These are phyloP conservation scores for Wickerhamiella siamensis DNA, from an alignment of 805 yeast genomes.

Conservation along the genomic window DNA sequence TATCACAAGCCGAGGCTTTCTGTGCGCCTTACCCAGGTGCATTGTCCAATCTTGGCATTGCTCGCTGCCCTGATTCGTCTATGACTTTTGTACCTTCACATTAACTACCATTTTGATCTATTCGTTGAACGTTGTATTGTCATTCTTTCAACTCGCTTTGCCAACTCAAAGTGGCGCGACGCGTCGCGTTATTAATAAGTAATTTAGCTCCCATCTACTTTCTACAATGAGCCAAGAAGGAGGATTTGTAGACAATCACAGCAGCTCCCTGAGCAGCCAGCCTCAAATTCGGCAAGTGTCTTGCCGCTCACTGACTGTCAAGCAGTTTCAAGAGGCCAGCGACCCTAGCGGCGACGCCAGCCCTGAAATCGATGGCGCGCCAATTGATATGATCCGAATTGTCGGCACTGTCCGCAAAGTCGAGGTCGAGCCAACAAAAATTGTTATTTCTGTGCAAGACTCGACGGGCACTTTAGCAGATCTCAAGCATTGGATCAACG, in stretches of 20 bases:
- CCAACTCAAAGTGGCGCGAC: background rate
- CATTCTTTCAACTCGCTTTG: no score
- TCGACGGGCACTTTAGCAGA: slow-evolving; percentile 44
- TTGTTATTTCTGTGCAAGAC: slow-evolving; percentile 42
- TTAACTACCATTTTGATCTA: no score
- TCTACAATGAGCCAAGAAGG: slow-evolving; percentile 9
- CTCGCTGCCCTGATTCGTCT: no score
- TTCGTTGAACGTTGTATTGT: no score
- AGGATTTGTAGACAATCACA: slow-evolving; percentile 10
- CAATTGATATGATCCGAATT: slow-evolving; percentile 38
- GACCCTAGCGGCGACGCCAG: slow-evolving; percentile 43
- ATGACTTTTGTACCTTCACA: no score
- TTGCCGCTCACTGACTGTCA: slow-evolving; percentile 45
- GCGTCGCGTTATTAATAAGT: background rate
- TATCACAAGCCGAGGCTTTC: no score
- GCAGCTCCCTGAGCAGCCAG: slow-evolving; percentile 4
- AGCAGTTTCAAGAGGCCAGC: slow-evolving; percentile 40
- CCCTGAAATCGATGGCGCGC: slow-evolving; percentile 37
- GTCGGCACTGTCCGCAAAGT: slow-evolving; percentile 46
- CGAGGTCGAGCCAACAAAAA: slow-evolving; percentile 32
- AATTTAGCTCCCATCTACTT: background rate
- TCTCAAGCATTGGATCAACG: slow-evolving; percentile 37
- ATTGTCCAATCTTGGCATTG: no score
- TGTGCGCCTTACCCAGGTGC: no score
- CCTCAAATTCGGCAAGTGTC: background rate